A percentile compares a stretch with the other conserved stretches of the same genome.
Conservation (phyloP, 495 filamentous ascomycete species). For the Penicillium steckii region DNA sequence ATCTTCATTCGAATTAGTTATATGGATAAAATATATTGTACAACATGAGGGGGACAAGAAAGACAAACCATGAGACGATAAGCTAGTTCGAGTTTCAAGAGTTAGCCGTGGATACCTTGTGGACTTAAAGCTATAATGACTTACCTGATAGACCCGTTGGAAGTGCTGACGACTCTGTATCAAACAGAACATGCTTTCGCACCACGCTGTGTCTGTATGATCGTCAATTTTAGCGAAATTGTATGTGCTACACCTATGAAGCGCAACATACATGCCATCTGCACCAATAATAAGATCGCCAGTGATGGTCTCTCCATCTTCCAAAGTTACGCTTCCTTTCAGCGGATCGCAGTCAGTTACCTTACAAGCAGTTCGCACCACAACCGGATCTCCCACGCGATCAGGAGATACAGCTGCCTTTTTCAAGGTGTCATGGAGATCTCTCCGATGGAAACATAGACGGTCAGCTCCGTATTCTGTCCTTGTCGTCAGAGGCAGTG, state of each 20-base stretch:
- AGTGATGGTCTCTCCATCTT: slow-evolving; percentile 15
- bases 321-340: slow-evolving; percentile 21
- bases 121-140: background rate
- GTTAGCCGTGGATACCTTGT: too few relatives aligned
- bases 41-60: background rate
- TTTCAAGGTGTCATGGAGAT: slow-evolving; percentile 26
- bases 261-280: slow-evolving; percentile 42
- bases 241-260: background rate
- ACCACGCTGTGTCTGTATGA: slow-evolving; percentile 14
- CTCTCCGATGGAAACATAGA: slow-evolving; percentile 27
- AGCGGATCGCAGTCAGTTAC: slow-evolving; percentile 19
- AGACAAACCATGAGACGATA: slow-evolving; percentile 24
- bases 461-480: slow-evolving; percentile 25
- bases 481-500: slow-evolving; percentile 17
- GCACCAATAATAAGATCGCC: slow-evolving; percentile 46
- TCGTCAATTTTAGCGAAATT: background rate
- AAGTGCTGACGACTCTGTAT: slow-evolving; percentile 3
- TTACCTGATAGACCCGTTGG: slow-evolving; percentile 26
- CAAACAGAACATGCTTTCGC: slow-evolving; percentile 13
- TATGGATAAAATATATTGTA: background rate
- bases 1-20: slow-evolving; percentile 5
- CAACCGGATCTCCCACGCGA: slow-evolving; percentile 17
- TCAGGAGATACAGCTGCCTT: slow-evolving; percentile 10
- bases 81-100: slow-evolving; percentile 5
- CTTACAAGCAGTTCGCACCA: slow-evolving; percentile 11